Evolutionary conservation across 345 rosid species (phyloP).

Genomic region (Pistacia atlantica): DNA sequence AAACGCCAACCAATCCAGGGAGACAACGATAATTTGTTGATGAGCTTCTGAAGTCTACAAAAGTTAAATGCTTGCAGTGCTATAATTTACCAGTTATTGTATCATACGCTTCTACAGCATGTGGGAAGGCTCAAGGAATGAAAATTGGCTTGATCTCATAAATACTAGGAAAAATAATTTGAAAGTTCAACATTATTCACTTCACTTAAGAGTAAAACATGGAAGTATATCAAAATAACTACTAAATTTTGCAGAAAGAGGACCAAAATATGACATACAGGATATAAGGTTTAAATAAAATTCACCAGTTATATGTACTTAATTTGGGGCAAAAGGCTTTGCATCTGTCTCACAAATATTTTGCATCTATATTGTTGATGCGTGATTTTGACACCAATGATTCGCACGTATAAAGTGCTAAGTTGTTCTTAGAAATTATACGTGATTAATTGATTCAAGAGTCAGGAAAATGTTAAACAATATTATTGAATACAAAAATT

Average conservation of each 20-base stretch:
- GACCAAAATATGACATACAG: not conserved
- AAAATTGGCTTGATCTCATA: not conserved
- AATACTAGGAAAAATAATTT: not conserved
- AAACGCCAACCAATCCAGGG: not conserved
- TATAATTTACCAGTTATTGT: not conserved
- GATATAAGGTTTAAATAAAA: not conserved
- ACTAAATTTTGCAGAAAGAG: not conserved
- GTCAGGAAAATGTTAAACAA: no score
- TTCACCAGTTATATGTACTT: not conserved
- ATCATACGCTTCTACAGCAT: not conserved
- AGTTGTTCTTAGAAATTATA: no score
- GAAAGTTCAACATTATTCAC: not conserved
- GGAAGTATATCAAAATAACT: not conserved
- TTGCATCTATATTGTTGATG: no score
- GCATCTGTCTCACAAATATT: constrained; percentile 5
- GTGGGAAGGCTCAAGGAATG: not conserved
- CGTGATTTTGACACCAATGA: no score
- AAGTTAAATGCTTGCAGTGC: not conserved
- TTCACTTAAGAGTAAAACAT: not conserved
- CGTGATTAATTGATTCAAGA: no score
- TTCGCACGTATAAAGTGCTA: no score
- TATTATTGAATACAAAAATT: no score
- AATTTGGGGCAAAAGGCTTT: not conserved
- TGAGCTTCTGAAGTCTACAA: not conserved
- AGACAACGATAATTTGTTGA: not conserved